A percentile compares a stretch with the other conserved stretches of the same genome.
These are phyloP conservation scores for Penicillium paneum DNA, from an alignment of 2,329 filamentous ascomycete species.

Conservation along the genomic window DNA sequence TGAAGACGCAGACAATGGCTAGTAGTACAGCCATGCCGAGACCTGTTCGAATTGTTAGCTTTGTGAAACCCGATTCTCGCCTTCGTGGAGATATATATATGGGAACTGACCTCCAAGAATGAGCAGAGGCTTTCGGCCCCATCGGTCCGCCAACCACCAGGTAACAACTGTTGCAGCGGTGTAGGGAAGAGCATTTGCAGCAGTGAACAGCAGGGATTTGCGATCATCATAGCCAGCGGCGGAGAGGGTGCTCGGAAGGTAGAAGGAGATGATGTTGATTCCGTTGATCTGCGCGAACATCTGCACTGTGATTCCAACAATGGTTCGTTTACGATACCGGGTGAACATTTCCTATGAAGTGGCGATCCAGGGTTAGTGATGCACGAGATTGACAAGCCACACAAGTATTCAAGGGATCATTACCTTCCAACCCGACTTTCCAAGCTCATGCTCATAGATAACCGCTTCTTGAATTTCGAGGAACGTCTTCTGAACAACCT, in stretches of 20 bases:
- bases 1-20: constrained; percentile 40
- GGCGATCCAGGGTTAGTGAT: not conserved
- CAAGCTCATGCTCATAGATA: constrained; percentile 35
- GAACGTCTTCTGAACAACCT: constrained; percentile 38
- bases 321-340: constrained; percentile 42
- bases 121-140: constrained; percentile 41
- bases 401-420: not conserved
- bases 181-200: constrained; percentile 42
- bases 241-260: constrained; percentile 38
- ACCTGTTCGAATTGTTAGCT: constrained; percentile 13
- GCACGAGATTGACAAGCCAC: not conserved
- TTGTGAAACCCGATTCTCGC: not conserved
- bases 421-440: constrained; percentile 34
- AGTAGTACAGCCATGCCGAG: constrained; percentile 36
- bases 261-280: constrained; percentile 46
- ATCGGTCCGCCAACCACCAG: constrained; percentile 42
- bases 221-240: constrained; percentile 37
- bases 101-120: constrained; percentile 18
- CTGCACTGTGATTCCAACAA: constrained; percentile 42
- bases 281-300: constrained; percentile 45
- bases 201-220: constrained; percentile 42
- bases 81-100: not conserved
- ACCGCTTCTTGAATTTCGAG: constrained; percentile 41
- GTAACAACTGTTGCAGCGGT: constrained; percentile 40
- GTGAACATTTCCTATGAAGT: constrained; percentile 42